Percentiles rank a stretch among this genome's conserved stretches.
Conservation (phyloP, 768 basidiomycete species). For the Cystoderma amianthinum region DNA sequence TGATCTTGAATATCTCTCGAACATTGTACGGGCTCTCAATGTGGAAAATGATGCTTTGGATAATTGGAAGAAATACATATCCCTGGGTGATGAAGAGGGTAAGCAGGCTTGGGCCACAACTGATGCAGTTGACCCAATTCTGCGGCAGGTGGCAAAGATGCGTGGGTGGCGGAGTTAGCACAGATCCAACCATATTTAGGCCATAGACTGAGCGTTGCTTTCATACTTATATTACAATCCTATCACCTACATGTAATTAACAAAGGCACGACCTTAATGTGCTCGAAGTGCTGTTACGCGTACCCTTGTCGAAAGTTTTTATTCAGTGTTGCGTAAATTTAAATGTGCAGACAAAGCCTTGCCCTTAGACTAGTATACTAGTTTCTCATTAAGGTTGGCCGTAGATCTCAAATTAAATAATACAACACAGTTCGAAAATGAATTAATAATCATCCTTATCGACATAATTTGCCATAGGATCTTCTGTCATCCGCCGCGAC, state of each 20-base stretch:
- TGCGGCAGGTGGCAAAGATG: conserved; percentile 29
- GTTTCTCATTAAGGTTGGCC: no score
- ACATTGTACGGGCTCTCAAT: conserved; percentile 86
- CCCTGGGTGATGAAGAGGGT: conserved; percentile 49
- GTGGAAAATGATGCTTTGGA: conserved; percentile 80
- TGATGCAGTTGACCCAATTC: conserved; percentile 21
- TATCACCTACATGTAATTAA: neutral
- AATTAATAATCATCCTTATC: conserved; percentile 38
- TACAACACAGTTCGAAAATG: neutral
- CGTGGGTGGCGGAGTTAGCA: conserved; percentile 20
- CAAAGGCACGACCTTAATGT: neutral
- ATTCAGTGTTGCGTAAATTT: no score
- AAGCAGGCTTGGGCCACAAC: conserved; percentile 21
- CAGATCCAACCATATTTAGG: neutral
- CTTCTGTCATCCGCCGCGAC: conserved; percentile 66
- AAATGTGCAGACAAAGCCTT: no score
- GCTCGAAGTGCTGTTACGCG: no score
- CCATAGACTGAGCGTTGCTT: no score
- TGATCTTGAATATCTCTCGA: conserved; percentile 85
- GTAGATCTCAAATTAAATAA: no score
- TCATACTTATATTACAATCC: conserved; percentile 5
- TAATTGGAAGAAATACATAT: conserved; percentile 69
- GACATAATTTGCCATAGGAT: conserved; percentile 92
- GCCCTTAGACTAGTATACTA: no score
- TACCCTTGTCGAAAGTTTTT: no score